These are phyloP conservation scores for Wickerhamomyces silvicola DNA, from an alignment of 805 yeast genomes.

Conservation along the genomic window DNA sequence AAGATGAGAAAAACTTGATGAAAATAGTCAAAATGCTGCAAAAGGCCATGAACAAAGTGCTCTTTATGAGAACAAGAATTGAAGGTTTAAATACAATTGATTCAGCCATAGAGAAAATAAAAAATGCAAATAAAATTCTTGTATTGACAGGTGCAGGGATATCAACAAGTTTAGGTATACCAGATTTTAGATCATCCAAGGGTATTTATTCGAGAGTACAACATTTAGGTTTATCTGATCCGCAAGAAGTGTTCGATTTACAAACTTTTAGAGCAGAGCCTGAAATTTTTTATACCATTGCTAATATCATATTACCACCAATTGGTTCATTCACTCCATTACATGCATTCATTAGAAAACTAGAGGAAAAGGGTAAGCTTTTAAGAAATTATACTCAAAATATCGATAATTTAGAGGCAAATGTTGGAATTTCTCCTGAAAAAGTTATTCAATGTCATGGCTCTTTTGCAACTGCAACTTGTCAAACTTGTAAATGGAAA, in stretches of 20 bases:
- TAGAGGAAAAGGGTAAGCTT: conserved; percentile 72
- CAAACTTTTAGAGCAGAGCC: conserved; percentile 72
- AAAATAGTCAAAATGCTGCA: conserved; percentile 47
- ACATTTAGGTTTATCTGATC: conserved; percentile 69
- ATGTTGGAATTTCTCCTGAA: conserved; percentile 64
- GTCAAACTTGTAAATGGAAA: conserved; percentile 65
- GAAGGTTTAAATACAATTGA: conserved; percentile 50
- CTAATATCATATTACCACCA: conserved; percentile 79
- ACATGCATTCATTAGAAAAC: conserved; percentile 68
- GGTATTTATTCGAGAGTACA: conserved; percentile 73
- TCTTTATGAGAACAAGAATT: conserved; percentile 48
- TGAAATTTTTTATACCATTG: conserved; percentile 74
- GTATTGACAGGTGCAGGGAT: conserved; percentile 93
- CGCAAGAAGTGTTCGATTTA: conserved; percentile 84
- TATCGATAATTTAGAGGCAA: conserved; percentile 80
- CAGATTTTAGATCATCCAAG: conserved; percentile 84
- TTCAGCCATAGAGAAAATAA: conserved; percentile 47
- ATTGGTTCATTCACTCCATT: conserved; percentile 61
- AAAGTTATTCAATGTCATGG: conserved; percentile 88
- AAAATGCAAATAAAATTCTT: conserved; percentile 52
- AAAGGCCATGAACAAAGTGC: conserved; percentile 59
- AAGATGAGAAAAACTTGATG: conserved; percentile 39
- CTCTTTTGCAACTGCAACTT: conserved; percentile 82
- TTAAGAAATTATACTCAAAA: conserved; percentile 86
- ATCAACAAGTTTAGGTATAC: conserved; percentile 83